Evolutionary conservation across 129 eudicot genomes (phyloP).

Genomic region (Centaurea solstitialis): DNA sequence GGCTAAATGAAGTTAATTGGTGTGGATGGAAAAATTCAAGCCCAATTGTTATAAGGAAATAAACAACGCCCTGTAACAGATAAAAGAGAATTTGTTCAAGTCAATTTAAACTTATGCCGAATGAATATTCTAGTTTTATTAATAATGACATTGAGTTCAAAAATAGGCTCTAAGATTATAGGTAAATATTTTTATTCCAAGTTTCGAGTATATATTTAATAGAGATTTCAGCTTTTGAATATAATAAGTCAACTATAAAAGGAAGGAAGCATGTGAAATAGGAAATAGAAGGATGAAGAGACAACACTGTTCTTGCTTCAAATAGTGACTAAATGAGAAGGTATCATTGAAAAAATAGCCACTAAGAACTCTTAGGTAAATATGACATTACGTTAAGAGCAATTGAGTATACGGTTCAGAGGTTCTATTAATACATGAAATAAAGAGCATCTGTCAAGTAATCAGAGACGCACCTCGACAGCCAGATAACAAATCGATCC

Average conservation of each 20-base stretch:
- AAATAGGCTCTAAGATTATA: neutral
- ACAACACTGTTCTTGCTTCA: neutral
- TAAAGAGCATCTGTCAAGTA: neutral
- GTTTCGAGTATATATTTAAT: neutral
- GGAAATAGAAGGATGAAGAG: neutral
- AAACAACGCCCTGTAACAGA: slow-evolving; percentile 60
- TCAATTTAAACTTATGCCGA: slow-evolving; percentile 6
- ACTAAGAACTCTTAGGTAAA: neutral
- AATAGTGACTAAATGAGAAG: neutral
- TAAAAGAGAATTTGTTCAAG: slow-evolving; percentile 3
- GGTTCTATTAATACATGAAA: neutral
- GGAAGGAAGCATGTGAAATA: neutral
- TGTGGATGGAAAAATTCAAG: slow-evolving; percentile 70
- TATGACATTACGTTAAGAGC: neutral
- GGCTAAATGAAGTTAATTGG: slow-evolving; percentile 36
- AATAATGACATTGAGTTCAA: slow-evolving; percentile 2
- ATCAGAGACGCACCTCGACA: slow-evolving; percentile 65
- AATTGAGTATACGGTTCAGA: neutral
- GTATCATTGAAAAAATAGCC: neutral
- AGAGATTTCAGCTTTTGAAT: neutral
- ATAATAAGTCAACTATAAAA: neutral
- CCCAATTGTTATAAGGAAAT: slow-evolving; percentile 77
- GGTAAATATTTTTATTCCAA: neutral
- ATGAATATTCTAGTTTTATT: neutral
- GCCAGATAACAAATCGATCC: slow-evolving; percentile 90